Conservation (phyloP, 2,329 filamentous ascomycete species). For the Ophidiomyces ophidiicola region DNA sequence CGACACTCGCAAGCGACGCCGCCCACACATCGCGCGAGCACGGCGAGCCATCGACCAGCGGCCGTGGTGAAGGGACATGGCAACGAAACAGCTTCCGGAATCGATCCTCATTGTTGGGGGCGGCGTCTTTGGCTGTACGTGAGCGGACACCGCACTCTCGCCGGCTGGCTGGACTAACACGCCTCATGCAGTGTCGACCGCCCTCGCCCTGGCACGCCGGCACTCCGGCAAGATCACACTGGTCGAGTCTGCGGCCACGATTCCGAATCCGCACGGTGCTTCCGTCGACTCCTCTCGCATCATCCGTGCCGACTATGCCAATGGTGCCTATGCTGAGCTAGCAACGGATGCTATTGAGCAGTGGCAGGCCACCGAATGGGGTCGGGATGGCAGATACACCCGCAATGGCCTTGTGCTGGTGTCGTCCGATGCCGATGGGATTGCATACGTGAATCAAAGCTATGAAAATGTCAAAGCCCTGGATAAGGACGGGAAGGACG, state of each 20-base stretch:
- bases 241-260: slow-evolving; percentile 43
- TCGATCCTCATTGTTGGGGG: slow-evolving; percentile 33
- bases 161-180: background rate
- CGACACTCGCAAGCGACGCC: too few species aligned
- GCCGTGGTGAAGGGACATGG: slow-evolving; percentile 1
- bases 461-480: slow-evolving; percentile 31
- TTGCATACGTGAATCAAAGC: slow-evolving; percentile 30
- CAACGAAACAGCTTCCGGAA: slow-evolving; percentile 20
- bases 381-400: slow-evolving; percentile 32
- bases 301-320: slow-evolving; percentile 65
- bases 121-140: slow-evolving; percentile 35
- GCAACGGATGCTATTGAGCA: slow-evolving; percentile 60
- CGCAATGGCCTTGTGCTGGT: slow-evolving; percentile 35
- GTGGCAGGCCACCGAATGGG: slow-evolving; percentile 42
- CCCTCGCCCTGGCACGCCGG: slow-evolving; percentile 54
- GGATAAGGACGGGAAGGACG: slow-evolving; percentile 21
- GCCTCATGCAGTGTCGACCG: slow-evolving; percentile 45
- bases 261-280: slow-evolving; percentile 47
- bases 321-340: slow-evolving; percentile 62
- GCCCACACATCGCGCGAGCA: background rate
- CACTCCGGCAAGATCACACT: slow-evolving; percentile 43
- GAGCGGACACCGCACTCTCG: background rate
- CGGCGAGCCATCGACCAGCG: background rate
- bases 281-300: slow-evolving; percentile 52
- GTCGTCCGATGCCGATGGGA: slow-evolving; percentile 24